Evolutionary conservation across 1,284 basidiomycete species (phyloP), one percentile per base, ranked within the genome.

Genomic region (Meripilus lineatus): DNA sequence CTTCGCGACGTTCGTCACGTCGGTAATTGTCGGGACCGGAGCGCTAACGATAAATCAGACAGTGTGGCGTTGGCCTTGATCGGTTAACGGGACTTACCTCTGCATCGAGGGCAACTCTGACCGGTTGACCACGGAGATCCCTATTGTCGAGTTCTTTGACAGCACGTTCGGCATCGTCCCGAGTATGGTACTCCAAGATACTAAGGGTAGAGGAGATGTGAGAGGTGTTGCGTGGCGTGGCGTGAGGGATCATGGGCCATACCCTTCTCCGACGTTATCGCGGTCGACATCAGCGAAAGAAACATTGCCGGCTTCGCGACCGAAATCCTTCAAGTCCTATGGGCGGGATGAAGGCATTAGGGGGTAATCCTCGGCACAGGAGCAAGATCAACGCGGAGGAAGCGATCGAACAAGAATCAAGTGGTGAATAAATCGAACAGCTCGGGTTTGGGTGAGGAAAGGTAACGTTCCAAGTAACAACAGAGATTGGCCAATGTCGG

Each of bases 241-340:
- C 17, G 10, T 32, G 5, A 11, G 17, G 13, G 2, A 21, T 6
- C 23, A 30, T 10, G 28, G n/a, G 20, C 50, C 86, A 55, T 51
- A 95, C 94, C 93, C 93, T 70, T 92, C 82, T 34, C 86, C 87
- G 15, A 86, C 80, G 52, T 67, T 66, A 59, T 91, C 83, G 42
- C 90, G 84, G 58, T 96, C 92, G 50, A 97, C 87, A 60, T 97
- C 94, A 38, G 93, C 91, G 57, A 88, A 96, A 18, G 86, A 89
- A 49, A 97, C 92, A 56, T 81, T 88, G 38, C 89, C 91, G 40
- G 88, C 90, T 59, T 91, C 84, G 49, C 93, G 89, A 56, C 91
- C 93, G 54, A 94, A 97, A 64, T 97, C 93, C 69, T 97, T 97
- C 59, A 97, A 72, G 64, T 97, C 93, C 94, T 97, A 74, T 40